phyloP scores from a whole-genome alignment of 1,139 yeast species.

The Schwanniomyces etchellsii region DNA sequence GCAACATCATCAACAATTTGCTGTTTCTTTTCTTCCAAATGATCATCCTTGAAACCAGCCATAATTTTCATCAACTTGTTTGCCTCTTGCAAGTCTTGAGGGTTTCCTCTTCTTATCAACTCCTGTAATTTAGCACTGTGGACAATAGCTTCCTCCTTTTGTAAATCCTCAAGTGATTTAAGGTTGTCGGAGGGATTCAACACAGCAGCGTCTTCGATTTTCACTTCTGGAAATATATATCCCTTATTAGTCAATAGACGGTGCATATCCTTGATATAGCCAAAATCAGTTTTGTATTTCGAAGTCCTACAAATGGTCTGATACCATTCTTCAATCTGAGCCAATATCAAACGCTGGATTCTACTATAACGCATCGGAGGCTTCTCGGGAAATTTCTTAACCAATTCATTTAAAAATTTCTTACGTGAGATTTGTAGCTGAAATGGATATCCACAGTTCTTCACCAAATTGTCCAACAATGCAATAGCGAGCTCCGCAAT shows the following conservation, averaged over 20 bases:
- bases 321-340: constrained; percentile 96
- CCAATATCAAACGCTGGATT: constrained; percentile 78
- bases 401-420: constrained; percentile 90
- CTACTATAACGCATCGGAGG: constrained; percentile 85
- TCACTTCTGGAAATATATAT: constrained; percentile 86
- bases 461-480: constrained; percentile 81
- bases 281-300: constrained; percentile 85
- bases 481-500: constrained; percentile 56
- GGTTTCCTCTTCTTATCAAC: constrained; percentile 90
- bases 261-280: constrained; percentile 94
- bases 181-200: constrained; percentile 86
- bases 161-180: constrained; percentile 85
- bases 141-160: constrained; percentile 86
- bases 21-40: constrained; percentile 61
- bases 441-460: constrained; percentile 96
- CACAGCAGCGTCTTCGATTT: constrained; percentile 88
- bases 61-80: constrained; percentile 93
- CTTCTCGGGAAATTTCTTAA: constrained; percentile 87
- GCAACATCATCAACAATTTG: constrained; percentile 82
- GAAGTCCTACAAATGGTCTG: constrained; percentile 91
- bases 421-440: constrained; percentile 92
- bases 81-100: constrained; percentile 93
- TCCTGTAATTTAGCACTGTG: constrained; percentile 96
- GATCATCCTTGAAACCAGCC: constrained; percentile 95
- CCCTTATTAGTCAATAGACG: constrained; percentile 82